A percentile compares a stretch with the other conserved stretches of the same genome.
Conservation (phyloP, 129 eudicot species). For the Ambrosia artemisiifolia region DNA sequence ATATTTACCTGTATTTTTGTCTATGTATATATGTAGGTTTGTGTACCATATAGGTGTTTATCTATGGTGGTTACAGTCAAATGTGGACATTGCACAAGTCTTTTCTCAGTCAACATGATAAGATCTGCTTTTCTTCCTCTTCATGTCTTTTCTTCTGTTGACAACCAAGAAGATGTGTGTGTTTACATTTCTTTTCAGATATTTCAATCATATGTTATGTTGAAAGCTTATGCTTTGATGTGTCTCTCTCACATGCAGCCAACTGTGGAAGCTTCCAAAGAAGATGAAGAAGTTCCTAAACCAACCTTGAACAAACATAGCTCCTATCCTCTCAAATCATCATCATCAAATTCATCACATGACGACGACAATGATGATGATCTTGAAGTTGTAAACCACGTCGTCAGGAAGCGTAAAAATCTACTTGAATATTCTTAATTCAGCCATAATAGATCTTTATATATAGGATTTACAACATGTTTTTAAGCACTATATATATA, state of each 20-base stretch:
- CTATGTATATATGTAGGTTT: slow-evolving; percentile 37
- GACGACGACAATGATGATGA: slow-evolving; percentile 34
- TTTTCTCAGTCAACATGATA: slow-evolving; percentile 74
- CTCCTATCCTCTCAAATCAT: slow-evolving; percentile 37
- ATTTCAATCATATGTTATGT: not conserved
- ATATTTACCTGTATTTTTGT: not conserved
- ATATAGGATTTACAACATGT: too few species aligned
- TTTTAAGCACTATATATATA: too few species aligned
- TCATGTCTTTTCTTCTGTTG: slow-evolving; percentile 55
- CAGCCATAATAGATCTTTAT: not conserved
- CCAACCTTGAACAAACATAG: slow-evolving; percentile 29
- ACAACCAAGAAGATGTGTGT: slow-evolving; percentile 30
- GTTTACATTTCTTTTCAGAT: not conserved
- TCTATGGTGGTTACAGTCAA: slow-evolving; percentile 73
- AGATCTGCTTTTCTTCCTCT: slow-evolving; percentile 57
- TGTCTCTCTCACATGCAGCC: slow-evolving; percentile 29
- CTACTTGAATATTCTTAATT: not conserved
- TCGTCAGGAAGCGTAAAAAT: slow-evolving; percentile 59
- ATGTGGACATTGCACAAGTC: slow-evolving; percentile 86
- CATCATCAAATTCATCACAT: not conserved
- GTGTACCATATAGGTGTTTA: slow-evolving; percentile 75
- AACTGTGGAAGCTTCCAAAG: slow-evolving; percentile 31
- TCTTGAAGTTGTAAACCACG: slow-evolving; percentile 31
- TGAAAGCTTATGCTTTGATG: not conserved
- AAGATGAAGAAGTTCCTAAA: slow-evolving; percentile 36